Base-by-base conservation (phyloP, 139 green algal genomes). In the Zygnema cylindricum region DNA sequence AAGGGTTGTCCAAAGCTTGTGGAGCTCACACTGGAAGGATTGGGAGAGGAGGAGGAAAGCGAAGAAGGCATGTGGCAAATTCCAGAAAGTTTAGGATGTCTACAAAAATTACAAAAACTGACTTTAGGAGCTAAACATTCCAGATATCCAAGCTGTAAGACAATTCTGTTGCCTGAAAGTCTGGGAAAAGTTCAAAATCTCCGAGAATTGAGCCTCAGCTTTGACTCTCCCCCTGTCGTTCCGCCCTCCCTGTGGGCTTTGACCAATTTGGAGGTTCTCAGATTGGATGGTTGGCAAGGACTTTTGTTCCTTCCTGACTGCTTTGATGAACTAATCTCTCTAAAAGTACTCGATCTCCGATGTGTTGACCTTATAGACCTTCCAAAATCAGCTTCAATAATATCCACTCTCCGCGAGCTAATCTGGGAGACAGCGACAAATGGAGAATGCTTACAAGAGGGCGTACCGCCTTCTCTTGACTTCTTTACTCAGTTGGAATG, bases 261-360 rank as follows among this genome's bases (percentile, higher is more conserved):
- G 49, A 85, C 78, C 38, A 71, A 85, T 25, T 63, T 85, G 36
- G 35, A 85, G 41, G 69, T 63, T 1, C 78, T 85, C 30, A 55
- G 39, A 38, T 63, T 85, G 23, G 16, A 42, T n/a, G 78, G 78
- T 33, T 85, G 78, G 78, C 69, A 85, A 35, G 78, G 78, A 35
- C 35, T 85, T 0, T 35, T 63, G n/a, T 85, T 85, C 30, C 78
- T 85, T 63, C 78, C 78, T 63, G 69, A 85, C 78, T 85, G 78
- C 78, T n/a, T 85, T 1, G 78, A 63, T 25, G 78, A 85, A 11
- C 78, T 85, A 32, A 38, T 30, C 7, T 42, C 49, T 39, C 78
- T 85, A 2, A n/a, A 63, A 2, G n/a, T 63, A 21, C 78, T 85
- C 0, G 38, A 85, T 3, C 78, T 85, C 7, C 35, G 38, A 35